phyloP scores from a whole-genome alignment of 805 yeast species.

The Alloascoidea africana region DNA sequence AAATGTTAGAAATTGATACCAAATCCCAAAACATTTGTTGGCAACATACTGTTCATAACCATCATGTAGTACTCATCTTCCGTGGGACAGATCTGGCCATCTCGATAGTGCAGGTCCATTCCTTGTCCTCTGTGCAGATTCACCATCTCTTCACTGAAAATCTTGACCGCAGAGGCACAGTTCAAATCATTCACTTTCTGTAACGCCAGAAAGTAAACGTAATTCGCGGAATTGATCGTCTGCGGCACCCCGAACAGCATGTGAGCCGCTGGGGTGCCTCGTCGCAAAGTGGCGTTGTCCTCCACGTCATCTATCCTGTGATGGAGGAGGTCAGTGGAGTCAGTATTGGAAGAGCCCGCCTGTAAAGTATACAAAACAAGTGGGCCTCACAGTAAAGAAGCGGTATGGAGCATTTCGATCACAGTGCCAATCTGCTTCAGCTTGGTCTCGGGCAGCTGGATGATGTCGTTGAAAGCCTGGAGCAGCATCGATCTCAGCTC shows the following conservation, averaged over 20 bases:
- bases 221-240: constrained; percentile 72
- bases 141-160: constrained; percentile 58
- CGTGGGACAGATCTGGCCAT: constrained; percentile 37
- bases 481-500: constrained; percentile 35
- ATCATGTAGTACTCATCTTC: constrained; percentile 55
- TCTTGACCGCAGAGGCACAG: constrained; percentile 14
- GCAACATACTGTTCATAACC: constrained; percentile 49
- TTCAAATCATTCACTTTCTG: constrained; percentile 25
- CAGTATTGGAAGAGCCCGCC: constrained; percentile 8
- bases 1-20: background rate
- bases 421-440: constrained; percentile 27
- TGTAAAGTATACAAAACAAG: background rate
- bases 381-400: constrained; percentile 31
- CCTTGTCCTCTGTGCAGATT: constrained; percentile 87
- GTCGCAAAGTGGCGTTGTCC: constrained; percentile 51
- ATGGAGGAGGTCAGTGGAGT: constrained; percentile 7
- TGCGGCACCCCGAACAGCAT: constrained; percentile 60
- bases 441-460: constrained; percentile 24
- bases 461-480: constrained; percentile 35
- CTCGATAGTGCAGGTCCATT: constrained; percentile 80
- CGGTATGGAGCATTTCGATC: constrained; percentile 47
- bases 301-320: constrained; percentile 69
- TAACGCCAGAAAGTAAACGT: constrained; percentile 66
- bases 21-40: constrained; percentile 2
- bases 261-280: constrained; percentile 77